phyloP scores from a whole-genome alignment of 768 basidiomycete genomes.

The Mycena rebaudengoi region DNA sequence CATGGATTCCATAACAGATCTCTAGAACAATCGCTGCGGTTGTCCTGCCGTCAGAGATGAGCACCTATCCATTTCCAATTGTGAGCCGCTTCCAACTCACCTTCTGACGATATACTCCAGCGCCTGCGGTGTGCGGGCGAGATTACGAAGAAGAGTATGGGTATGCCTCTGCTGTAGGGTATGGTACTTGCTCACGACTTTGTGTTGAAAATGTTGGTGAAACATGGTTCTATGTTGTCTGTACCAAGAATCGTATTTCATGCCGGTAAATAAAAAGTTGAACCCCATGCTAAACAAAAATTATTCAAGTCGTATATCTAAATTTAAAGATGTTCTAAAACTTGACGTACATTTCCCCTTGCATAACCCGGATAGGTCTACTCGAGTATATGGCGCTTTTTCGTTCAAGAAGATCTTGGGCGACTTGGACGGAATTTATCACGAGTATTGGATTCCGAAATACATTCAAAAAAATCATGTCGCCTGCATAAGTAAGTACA shows the following conservation, averaged over 20 bases:
- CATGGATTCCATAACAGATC: slow-evolving; percentile 31
- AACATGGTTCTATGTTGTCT: slow-evolving; percentile 45
- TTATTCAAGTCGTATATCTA: background rate
- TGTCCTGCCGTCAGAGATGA: no score
- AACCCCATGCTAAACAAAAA: slow-evolving; percentile 26
- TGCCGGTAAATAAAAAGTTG: slow-evolving; percentile 26
- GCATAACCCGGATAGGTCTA: slow-evolving; percentile 42
- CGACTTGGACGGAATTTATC: slow-evolving; percentile 54
- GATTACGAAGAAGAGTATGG: slow-evolving; percentile 41
- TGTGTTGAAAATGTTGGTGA: slow-evolving; percentile 32
- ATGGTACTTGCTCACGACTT: slow-evolving; percentile 33
- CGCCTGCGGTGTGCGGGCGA: slow-evolving; percentile 21
- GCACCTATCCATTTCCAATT: no score
- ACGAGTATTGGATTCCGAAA: slow-evolving; percentile 59
- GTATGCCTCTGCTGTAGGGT: slow-evolving; percentile 39
- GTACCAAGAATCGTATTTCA: slow-evolving; percentile 30
- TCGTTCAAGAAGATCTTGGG: slow-evolving; percentile 65
- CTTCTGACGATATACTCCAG: slow-evolving; percentile 14
- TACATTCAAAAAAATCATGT: slow-evolving; percentile 61
- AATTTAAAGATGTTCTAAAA: background rate
- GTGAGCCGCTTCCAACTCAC: no score
- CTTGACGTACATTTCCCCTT: slow-evolving; percentile 23
- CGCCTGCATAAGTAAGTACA: slow-evolving; percentile 44
- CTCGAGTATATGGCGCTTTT: slow-evolving; percentile 65
- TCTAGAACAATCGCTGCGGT: slow-evolving; percentile 28